Base-by-base conservation (phyloP, 2,329 filamentous ascomycete species). In the Aspergillus sp. region DNA sequence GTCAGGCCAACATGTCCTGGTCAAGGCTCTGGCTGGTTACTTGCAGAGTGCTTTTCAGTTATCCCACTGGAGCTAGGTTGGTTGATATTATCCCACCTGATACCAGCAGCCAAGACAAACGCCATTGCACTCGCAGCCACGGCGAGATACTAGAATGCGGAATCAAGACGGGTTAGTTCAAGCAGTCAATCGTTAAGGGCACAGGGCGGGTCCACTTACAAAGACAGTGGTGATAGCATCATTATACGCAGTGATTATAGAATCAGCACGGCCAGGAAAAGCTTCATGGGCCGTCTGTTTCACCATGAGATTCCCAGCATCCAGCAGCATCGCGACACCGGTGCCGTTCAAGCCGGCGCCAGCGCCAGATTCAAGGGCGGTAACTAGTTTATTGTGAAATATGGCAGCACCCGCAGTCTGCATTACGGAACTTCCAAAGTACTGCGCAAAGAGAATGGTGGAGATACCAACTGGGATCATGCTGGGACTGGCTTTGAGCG, bases 351-450 rank as follows among this genome's bases (percentile, higher is more conserved):
- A 15, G 3, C 45, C 31, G 2, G 46, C 46, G 8, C 9, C 14
- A 2, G n/a, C 46, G 8, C 9, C 14, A 2, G n/a, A 21, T 15
- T 37, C 31, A 3, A 49, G 8, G 4, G n/a, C 21, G 12, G 27
- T 24, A 15, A 21, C 37, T 9, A 62, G 33, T 31, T 24, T 21
- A 11, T 54, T 56, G n/a, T 56, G 55, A 35, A 62, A 62, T 21
- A 60, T 55, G 39, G 52, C 33, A 11, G 37, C 53, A 17, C 52
- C 56, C 27, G 59, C 54, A 8, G 40, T 59, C 47, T 61, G 59
- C 49, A 61, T 52, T 14, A 61, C 59, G 6, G 59, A 14, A 15
- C 53, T 59, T n/a, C 56, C 56, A 49, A 59, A 59, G 24, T 59
- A 61, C 44, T 61, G 59, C 24, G 50, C 31, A 31, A 59, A 61